Evolutionary conservation across 202 grass and related monocot genomes (phyloP).

Genomic region (Setaria italica): DNA sequence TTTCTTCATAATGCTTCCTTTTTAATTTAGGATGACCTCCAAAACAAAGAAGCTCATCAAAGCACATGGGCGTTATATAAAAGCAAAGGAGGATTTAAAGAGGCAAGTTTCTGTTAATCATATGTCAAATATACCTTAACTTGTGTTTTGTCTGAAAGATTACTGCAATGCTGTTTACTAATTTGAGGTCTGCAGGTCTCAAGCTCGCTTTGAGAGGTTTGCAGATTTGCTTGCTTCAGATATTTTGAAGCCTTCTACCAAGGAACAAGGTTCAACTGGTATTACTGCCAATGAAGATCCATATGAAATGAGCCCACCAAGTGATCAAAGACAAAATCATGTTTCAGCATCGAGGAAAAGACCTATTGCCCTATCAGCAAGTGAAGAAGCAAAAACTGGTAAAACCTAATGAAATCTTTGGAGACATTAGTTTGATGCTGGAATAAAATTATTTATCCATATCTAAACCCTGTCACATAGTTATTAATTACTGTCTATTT

Average conservation of each 20-base stretch:
- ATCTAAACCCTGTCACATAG: neutral
- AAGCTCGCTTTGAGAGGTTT: slow-evolving; percentile 71
- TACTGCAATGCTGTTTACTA: slow-evolving; percentile 8
- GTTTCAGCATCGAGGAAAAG: slow-evolving; percentile 59
- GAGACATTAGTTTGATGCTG: slow-evolving; percentile 14
- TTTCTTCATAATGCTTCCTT: slow-evolving; percentile 32
- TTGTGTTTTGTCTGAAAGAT: slow-evolving; percentile 23
- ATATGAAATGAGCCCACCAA: slow-evolving; percentile 64
- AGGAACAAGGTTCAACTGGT: slow-evolving; percentile 64
- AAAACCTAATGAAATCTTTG: slow-evolving; percentile 39
- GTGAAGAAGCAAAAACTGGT: slow-evolving; percentile 72
- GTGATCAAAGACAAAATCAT: slow-evolving; percentile 55
- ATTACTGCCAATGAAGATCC: slow-evolving; percentile 60
- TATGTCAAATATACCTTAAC: slow-evolving; percentile 22
- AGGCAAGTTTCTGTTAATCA: slow-evolving; percentile 54
- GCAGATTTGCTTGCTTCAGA: slow-evolving; percentile 70
- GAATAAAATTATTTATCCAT: slow-evolving; percentile 12
- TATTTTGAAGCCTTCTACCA: slow-evolving; percentile 55
- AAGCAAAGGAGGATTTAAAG: slow-evolving; percentile 76
- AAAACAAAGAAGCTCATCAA: slow-evolving; percentile 80
- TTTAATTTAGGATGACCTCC: slow-evolving; percentile 64
- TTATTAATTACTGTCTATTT: neutral
- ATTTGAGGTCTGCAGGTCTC: slow-evolving; percentile 53
- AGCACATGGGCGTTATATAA: slow-evolving; percentile 72
- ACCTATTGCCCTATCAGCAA: slow-evolving; percentile 49